A percentile compares a stretch with the other conserved stretches of the same genome.
These are phyloP conservation scores for Acacia confusa DNA, from an alignment of 306 rosid species.

Conservation along the genomic window DNA sequence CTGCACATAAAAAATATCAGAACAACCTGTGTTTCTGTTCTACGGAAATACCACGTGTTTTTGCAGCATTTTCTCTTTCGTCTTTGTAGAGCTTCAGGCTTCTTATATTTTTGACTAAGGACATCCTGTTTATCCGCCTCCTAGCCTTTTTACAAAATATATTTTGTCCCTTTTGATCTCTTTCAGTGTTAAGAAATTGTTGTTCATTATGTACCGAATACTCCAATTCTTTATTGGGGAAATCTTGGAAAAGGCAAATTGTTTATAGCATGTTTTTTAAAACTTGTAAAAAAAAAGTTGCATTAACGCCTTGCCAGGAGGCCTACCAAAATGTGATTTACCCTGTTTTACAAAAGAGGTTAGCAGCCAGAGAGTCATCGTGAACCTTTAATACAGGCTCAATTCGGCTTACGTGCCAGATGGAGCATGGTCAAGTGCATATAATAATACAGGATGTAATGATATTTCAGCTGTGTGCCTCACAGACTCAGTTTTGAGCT, in stretches of 20 bases:
- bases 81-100: not conserved
- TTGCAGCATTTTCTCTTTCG: not conserved
- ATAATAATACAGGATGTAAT: not conserved
- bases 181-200: not conserved
- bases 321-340: not conserved
- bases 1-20: constrained; percentile 12
- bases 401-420: not conserved
- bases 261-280: not conserved
- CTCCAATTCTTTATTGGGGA: not conserved
- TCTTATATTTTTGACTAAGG: not conserved
- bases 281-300: not conserved
- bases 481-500: not conserved
- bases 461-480: not conserved
- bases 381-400: not conserved
- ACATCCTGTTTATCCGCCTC: not conserved
- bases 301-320: not conserved
- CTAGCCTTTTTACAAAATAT: not conserved
- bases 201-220: not conserved
- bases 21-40: constrained; percentile 31
- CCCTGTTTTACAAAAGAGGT: not conserved
- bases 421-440: not conserved
- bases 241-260: not conserved
- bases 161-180: not conserved
- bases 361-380: not conserved
- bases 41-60: constrained; percentile 8